These are phyloP conservation scores for Globisporangium spinosum DNA, from an alignment of 352 stramenopile species.

Conservation along the genomic window DNA sequence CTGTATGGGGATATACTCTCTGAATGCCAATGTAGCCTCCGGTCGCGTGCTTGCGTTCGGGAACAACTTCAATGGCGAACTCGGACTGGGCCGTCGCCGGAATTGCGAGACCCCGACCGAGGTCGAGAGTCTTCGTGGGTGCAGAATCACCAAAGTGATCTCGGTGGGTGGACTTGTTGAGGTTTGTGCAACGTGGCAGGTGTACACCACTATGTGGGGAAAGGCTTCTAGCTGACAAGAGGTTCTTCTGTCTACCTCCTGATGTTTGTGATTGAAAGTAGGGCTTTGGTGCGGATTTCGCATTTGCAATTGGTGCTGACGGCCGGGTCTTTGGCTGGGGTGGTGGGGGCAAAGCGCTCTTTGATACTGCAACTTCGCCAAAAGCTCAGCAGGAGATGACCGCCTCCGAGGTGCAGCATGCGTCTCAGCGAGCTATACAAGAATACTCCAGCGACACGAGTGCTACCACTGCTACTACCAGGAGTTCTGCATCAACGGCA, in stretches of 20 bases:
- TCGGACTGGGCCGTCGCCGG: constrained; percentile 52
- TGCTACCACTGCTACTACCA: neutral
- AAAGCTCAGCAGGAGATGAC: neutral
- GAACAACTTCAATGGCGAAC: constrained; percentile 58
- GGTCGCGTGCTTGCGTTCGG: constrained; percentile 68
- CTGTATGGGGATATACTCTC: neutral
- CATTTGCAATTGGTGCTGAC: constrained; percentile 78
- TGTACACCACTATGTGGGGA: neutral
- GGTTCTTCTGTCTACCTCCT: neutral
- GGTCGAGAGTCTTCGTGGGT: constrained; percentile 49
- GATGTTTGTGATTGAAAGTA: constrained; percentile 11
- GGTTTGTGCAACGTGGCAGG: neutral
- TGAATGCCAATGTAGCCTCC: constrained; percentile 23
- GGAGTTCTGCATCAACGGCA: neutral
- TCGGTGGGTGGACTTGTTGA: constrained; percentile 24
- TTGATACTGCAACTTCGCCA: constrained; percentile 19
- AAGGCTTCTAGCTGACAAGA: neutral
- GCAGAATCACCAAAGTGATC: constrained; percentile 39
- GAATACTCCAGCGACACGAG: neutral
- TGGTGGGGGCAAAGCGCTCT: constrained; percentile 50
- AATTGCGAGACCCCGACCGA: constrained; percentile 40
- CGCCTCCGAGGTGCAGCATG: neutral
- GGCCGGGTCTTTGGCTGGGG: constrained; percentile 89
- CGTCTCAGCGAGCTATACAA: neutral
- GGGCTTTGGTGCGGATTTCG: constrained; percentile 66